Evolutionary conservation across 1,139 yeast genomes (phyloP).

Genomic region (Candida tetrigidarum): DNA sequence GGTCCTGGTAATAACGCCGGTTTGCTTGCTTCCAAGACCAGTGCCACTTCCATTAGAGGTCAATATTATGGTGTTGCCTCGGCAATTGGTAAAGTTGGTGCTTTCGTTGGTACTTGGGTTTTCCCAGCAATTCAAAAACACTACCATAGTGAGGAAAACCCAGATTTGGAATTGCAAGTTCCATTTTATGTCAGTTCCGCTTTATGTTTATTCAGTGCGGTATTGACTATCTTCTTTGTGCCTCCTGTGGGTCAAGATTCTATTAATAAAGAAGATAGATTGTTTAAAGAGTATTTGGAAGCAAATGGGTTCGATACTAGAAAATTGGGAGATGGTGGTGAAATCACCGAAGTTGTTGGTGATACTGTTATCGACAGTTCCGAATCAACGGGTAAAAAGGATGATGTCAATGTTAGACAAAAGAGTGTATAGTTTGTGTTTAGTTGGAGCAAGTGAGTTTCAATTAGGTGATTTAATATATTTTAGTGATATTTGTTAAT

Average conservation of each 20-base stretch:
- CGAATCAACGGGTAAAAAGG: slow-evolving; percentile 7
- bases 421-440: not conserved
- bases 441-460: too few relatives aligned
- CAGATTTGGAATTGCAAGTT: slow-evolving; percentile 49
- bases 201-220: slow-evolving; percentile 71
- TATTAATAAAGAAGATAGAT: slow-evolving; percentile 73
- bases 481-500: not conserved
- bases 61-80: slow-evolving; percentile 91
- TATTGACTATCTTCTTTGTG: slow-evolving; percentile 67
- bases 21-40: slow-evolving; percentile 80
- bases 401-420: slow-evolving; percentile 2
- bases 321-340: slow-evolving; percentile 39
- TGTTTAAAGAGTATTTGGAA: slow-evolving; percentile 65
- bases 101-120: slow-evolving; percentile 85
- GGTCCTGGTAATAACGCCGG: slow-evolving; percentile 96
- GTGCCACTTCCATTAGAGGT: slow-evolving; percentile 90
- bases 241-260: slow-evolving; percentile 87
- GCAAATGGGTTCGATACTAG: slow-evolving; percentile 60
- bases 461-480: too few relatives aligned
- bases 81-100: slow-evolving; percentile 88
- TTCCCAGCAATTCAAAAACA: slow-evolving; percentile 71
- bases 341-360: slow-evolving; percentile 1
- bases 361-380: slow-evolving; percentile 1
- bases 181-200: slow-evolving; percentile 85
- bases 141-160: slow-evolving; percentile 27